phyloP scores from a whole-genome alignment of 2,329 filamentous ascomycete genomes.

The Pseudocercospora fuligena region DNA sequence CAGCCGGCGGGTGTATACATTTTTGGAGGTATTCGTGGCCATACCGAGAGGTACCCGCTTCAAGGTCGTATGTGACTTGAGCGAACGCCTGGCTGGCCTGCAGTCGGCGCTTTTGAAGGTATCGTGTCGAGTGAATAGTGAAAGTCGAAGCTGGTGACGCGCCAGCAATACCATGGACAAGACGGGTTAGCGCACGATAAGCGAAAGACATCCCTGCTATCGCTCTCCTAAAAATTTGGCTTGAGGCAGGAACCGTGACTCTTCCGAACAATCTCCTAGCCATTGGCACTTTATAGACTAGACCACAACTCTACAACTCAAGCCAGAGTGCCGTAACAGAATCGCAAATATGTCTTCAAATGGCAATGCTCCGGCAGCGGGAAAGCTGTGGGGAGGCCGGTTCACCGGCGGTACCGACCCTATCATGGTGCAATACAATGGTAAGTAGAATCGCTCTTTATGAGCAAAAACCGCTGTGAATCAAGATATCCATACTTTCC shows the following conservation, averaged over 20 bases:
- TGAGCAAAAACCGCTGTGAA: neutral
- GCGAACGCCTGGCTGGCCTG: neutral
- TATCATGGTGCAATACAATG: slow-evolving; percentile 83
- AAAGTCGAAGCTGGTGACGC: neutral
- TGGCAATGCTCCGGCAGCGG: slow-evolving; percentile 31
- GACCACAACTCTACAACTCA: neutral
- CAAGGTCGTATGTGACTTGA: neutral
- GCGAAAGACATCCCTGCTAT: slow-evolving; percentile 2
- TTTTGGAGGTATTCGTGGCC: slow-evolving; percentile 57
- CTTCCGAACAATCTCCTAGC: slow-evolving; percentile 5
- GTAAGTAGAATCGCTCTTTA: neutral
- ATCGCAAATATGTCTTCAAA: slow-evolving; percentile 25
- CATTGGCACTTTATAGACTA: slow-evolving; percentile 16
- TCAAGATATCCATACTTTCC: neutral
- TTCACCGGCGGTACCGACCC: slow-evolving; percentile 78
- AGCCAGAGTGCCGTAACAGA: neutral
- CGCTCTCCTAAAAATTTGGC: slow-evolving; percentile 5
- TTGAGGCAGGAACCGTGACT: slow-evolving; percentile 3
- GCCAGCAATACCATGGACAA: neutral
- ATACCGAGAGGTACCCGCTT: neutral
- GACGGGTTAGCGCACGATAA: neutral
- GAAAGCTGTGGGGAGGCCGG: slow-evolving; percentile 65
- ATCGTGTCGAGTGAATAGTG: neutral
- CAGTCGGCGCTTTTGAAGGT: neutral
- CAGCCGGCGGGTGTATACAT: slow-evolving; percentile 82